phyloP scores from a whole-genome alignment of 352 stramenopile species.

The Pythium biforme region DNA sequence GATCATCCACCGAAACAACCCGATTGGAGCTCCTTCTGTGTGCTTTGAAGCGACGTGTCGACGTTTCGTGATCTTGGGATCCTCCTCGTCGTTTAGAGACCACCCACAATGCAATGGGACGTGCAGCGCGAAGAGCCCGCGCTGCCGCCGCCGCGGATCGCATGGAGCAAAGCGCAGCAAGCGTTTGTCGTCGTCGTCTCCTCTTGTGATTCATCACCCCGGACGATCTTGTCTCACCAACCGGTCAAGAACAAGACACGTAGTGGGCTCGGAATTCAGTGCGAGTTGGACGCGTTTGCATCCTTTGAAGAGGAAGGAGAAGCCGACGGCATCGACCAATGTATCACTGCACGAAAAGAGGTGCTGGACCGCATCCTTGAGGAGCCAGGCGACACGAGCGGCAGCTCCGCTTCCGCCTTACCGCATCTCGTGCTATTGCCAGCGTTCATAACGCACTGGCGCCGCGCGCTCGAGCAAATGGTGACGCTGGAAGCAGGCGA shows the following conservation, averaged over 20 bases:
- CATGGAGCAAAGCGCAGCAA: conserved; percentile 16
- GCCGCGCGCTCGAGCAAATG: neutral
- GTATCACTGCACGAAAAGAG: neutral
- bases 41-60: neutral
- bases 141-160: neutral
- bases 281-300: neutral
- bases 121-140: too few relatives aligned
- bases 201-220: too few relatives aligned
- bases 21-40: neutral
- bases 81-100: too few relatives aligned
- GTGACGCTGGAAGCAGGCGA: too few relatives aligned
- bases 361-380: neutral
- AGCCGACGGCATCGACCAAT: neutral
- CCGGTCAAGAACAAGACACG: too few relatives aligned
- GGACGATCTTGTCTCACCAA: too few relatives aligned
- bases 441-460: neutral
- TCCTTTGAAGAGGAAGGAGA: neutral
- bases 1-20: neutral
- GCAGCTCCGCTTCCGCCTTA: too few relatives aligned
- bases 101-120: too few relatives aligned
- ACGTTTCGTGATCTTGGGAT: too few relatives aligned
- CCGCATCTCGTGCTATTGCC: neutral
- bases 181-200: conserved; percentile 6
- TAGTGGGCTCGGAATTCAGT: too few relatives aligned
- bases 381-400: neutral